Evolutionary conservation across 306 rosid genomes (phyloP), one percentile per base, ranked within the genome.

Genomic region (Prunus campanulata): DNA sequence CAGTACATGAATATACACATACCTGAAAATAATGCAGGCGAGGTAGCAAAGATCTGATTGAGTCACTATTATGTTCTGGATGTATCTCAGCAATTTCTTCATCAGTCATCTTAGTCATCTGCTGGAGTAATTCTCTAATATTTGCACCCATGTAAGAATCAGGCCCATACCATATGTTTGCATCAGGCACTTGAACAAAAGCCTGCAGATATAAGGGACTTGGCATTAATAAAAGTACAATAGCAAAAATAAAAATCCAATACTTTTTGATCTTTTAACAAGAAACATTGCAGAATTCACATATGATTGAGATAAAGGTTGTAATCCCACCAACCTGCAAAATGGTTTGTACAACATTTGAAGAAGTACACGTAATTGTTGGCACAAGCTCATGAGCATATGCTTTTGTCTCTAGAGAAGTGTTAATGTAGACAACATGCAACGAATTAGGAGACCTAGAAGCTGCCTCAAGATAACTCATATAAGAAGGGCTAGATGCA

Each of bases 131-230:
- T 62, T 92, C 99, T 68, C 62, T 79, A 75, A 95, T 89, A 82
- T 95, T 95, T 83, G 99, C 99, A 80, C 99, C 99, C 99, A 95
- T 95, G 90, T 95, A 95, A 51, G 99, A 85, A 90, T 95, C 99
- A 11, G 99, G 99, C 46, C 99, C 99, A 39, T 95, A 91, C 87
- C 87, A 92, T 79, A 95, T n/a, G 51, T 75, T 87, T 80, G 93
- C 83, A 75, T 86, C 92, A 19, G 91, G 97, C 74, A 95, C 91
- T 88, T 95, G 99, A 83, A 91, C 89, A 83, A 95, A 92, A 68
- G 98, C 95, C 99, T 95, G 87, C 78, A 70, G 69, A 81, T 69
- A 70, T 32, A 46, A 11, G 46, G 44, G 48, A 60, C 66, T 63
- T 54, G 2, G 63, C 19, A 35, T 32, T 12, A 74, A 35, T 19